phyloP scores from a whole-genome alignment of 2,329 filamentous ascomycete species.

The Fusarium sp. region DNA sequence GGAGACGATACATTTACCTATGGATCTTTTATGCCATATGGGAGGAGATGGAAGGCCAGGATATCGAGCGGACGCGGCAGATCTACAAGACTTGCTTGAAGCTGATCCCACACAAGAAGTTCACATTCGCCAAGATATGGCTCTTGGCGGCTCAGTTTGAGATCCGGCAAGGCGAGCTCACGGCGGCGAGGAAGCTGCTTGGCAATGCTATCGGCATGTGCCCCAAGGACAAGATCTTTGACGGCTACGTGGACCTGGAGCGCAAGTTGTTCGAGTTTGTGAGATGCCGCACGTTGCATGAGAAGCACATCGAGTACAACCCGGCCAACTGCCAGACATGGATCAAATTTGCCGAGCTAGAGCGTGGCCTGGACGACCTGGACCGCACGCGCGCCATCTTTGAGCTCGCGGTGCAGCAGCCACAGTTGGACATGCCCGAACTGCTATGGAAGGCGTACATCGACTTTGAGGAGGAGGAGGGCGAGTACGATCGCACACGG shows the following conservation, averaged over 20 bases:
- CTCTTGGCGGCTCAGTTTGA: slow-evolving; percentile 93
- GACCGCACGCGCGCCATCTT: slow-evolving; percentile 90
- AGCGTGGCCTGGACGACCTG: slow-evolving; percentile 87
- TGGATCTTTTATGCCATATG: slow-evolving; percentile 98
- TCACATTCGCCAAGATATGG: slow-evolving; percentile 98
- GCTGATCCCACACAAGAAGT: slow-evolving; percentile 92
- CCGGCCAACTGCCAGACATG: slow-evolving; percentile 89
- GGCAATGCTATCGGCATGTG: slow-evolving; percentile 92
- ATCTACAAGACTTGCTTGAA: slow-evolving; percentile 90
- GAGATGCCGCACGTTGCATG: slow-evolving; percentile 87
- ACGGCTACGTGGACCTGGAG: slow-evolving; percentile 91
- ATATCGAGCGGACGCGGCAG: slow-evolving; percentile 79
- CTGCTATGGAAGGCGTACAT: slow-evolving; percentile 98
- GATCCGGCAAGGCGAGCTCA: slow-evolving; percentile 82
- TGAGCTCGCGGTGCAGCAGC: slow-evolving; percentile 84
- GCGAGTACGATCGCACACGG: slow-evolving; percentile 84
- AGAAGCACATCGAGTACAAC: slow-evolving; percentile 94
- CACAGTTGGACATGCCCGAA: slow-evolving; percentile 93
- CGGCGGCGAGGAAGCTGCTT: slow-evolving; percentile 83
- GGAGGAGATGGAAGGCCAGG: slow-evolving; percentile 87
- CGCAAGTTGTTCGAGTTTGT: slow-evolving; percentile 93
- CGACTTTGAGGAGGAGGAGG: slow-evolving; percentile 96
- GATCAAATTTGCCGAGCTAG: slow-evolving; percentile 95
- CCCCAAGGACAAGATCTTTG: slow-evolving; percentile 94
- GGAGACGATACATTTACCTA: slow-evolving; percentile 95